Evolutionary conservation across 2,329 filamentous ascomycete species (phyloP).

Genomic region (Colletotrichum ledebouriae): DNA sequence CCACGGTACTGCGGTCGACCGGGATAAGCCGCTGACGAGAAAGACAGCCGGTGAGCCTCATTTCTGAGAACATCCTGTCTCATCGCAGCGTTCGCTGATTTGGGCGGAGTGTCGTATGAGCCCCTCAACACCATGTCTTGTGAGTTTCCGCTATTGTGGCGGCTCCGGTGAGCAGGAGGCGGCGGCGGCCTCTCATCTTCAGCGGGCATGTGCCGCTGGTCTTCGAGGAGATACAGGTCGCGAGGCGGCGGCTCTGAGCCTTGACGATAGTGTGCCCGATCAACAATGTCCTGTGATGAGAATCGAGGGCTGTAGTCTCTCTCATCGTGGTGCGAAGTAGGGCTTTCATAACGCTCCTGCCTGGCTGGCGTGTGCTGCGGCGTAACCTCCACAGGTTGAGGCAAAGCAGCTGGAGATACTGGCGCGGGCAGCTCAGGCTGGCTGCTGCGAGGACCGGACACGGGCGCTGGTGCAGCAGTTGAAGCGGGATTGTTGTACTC

Average conservation of each 20-base stretch:
- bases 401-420: slow-evolving; percentile 47
- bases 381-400: slow-evolving; percentile 34
- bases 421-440: slow-evolving; percentile 56
- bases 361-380: slow-evolving; percentile 39
- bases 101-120: slow-evolving; percentile 58
- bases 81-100: slow-evolving; percentile 63
- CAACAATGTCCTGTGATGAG: slow-evolving; percentile 46
- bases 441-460: slow-evolving; percentile 1
- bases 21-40: slow-evolving; percentile 59
- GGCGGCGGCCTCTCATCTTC: slow-evolving; percentile 66
- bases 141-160: slow-evolving; percentile 59
- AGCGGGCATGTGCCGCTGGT: slow-evolving; percentile 51
- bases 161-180: slow-evolving; percentile 67
- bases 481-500: slow-evolving; percentile 62
- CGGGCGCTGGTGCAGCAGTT: not conserved
- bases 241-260: slow-evolving; percentile 52
- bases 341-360: slow-evolving; percentile 53
- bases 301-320: slow-evolving; percentile 53
- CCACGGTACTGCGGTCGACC: slow-evolving; percentile 67
- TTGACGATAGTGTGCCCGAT: slow-evolving; percentile 55
- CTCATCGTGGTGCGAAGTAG: slow-evolving; percentile 54
- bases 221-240: slow-evolving; percentile 50
- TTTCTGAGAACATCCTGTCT: slow-evolving; percentile 70
- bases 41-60: slow-evolving; percentile 68
- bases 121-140: slow-evolving; percentile 58